Conservation (phyloP, 2,329 filamentous ascomycete genomes). For the Fusarium floridanum region DNA sequence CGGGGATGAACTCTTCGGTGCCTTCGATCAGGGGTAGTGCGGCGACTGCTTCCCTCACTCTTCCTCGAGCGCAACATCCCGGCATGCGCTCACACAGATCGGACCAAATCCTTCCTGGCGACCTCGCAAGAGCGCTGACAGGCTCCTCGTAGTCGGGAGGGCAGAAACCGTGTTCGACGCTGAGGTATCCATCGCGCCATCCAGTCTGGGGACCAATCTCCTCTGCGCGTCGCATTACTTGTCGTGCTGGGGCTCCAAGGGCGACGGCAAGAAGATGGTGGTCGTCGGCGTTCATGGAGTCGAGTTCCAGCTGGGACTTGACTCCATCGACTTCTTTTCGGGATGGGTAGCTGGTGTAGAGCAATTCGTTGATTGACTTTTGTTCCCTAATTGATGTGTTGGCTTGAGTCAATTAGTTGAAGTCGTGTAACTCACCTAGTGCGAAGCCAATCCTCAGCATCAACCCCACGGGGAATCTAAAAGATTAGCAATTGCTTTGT, state of each 20-base stretch:
- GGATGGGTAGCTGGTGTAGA: slow-evolving; percentile 60
- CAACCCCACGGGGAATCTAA: slow-evolving; percentile 60
- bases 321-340: slow-evolving; percentile 55
- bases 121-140: slow-evolving; percentile 58
- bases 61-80: slow-evolving; percentile 62
- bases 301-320: slow-evolving; percentile 56
- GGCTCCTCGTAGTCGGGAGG: slow-evolving; percentile 64
- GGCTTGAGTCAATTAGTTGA: neutral
- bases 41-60: slow-evolving; percentile 63
- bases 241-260: slow-evolving; percentile 65
- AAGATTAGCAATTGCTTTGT: neutral
- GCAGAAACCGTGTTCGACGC: slow-evolving; percentile 64
- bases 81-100: slow-evolving; percentile 67
- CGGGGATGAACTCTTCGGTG: slow-evolving; percentile 63
- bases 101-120: slow-evolving; percentile 66
- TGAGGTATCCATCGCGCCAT: slow-evolving; percentile 59
- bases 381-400: slow-evolving; percentile 50
- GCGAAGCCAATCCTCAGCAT: slow-evolving; percentile 61
- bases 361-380: slow-evolving; percentile 62
- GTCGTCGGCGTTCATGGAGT: slow-evolving; percentile 61
- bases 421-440: slow-evolving; percentile 42
- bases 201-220: slow-evolving; percentile 64
- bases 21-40: slow-evolving; percentile 63
- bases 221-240: slow-evolving; percentile 66
- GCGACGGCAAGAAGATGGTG: slow-evolving; percentile 65